Evolutionary conservation across 495 filamentous ascomycete species (phyloP).

Genomic region (Polyplosphaeria fusca): DNA sequence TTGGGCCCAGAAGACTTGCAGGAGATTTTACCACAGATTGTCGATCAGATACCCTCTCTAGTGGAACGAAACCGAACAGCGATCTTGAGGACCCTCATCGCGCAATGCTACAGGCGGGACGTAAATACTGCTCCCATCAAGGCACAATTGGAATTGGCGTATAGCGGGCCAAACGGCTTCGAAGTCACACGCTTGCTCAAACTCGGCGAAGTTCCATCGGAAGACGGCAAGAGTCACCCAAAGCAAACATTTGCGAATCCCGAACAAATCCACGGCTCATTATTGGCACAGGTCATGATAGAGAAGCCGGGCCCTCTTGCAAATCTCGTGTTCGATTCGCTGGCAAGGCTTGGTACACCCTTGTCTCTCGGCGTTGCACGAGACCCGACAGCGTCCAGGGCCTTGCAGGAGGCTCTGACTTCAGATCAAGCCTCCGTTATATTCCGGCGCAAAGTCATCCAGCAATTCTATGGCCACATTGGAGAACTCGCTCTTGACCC

Average conservation of each 20-base stretch:
- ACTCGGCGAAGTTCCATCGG: conserved; percentile 36
- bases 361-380: conserved; percentile 51
- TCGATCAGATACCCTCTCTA: conserved; percentile 65
- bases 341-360: conserved; percentile 46
- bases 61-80: conserved; percentile 70
- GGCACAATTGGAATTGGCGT: conserved; percentile 56
- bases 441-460: conserved; percentile 61
- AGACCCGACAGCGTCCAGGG: conserved; percentile 62
- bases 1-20: conserved; percentile 79
- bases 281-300: conserved; percentile 66
- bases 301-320: conserved; percentile 55
- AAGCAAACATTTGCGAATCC: conserved; percentile 26
- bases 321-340: conserved; percentile 55
- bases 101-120: conserved; percentile 70
- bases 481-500: conserved; percentile 65
- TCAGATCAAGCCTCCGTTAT: conserved; percentile 54
- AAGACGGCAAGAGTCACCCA: conserved; percentile 30
- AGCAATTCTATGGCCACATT: conserved; percentile 57
- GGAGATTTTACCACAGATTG: conserved; percentile 61
- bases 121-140: conserved; percentile 61
- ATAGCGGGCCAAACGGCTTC: conserved; percentile 45
- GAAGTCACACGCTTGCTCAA: conserved; percentile 49
- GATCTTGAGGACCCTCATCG: conserved; percentile 75
- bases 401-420: conserved; percentile 67
- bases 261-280: conserved; percentile 60